Percentiles rank a stretch among this genome's conserved stretches.
Conservation (phyloP, 805 yeast genomes). For the Wickerhamomyces subpelliculosus region DNA sequence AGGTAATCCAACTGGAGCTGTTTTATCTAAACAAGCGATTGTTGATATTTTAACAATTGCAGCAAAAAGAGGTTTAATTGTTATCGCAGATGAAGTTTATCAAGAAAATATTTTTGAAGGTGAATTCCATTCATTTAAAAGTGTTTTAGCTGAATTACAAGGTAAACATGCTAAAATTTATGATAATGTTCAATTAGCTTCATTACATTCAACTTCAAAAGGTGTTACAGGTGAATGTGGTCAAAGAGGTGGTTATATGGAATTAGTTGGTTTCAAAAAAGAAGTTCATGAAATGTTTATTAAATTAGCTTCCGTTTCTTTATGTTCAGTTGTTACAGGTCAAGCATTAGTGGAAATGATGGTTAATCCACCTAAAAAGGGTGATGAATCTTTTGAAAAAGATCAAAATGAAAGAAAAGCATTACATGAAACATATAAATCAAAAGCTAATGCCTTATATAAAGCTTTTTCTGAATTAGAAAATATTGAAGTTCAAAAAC, state of each 20-base stretch:
- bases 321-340: conserved; percentile 93
- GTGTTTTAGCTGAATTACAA: conserved; percentile 63
- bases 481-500: conserved; percentile 79
- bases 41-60: conserved; percentile 70
- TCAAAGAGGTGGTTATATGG: conserved; percentile 99
- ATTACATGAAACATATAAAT: conserved; percentile 55
- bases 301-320: conserved; percentile 83
- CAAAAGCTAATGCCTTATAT: conserved; percentile 59
- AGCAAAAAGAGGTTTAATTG: conserved; percentile 74
- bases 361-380: conserved; percentile 83
- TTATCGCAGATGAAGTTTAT: conserved; percentile 97
- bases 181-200: conserved; percentile 77
- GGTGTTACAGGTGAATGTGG: conserved; percentile 99
- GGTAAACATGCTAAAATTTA: conserved; percentile 46
- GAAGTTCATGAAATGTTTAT: conserved; percentile 66
- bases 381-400: conserved; percentile 65
- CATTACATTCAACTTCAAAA: conserved; percentile 95
- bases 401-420: conserved; percentile 56
- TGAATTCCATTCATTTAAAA: conserved; percentile 77
- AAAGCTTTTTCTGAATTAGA: conserved; percentile 70
- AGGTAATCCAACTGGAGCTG: conserved; percentile 96
- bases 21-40: conserved; percentile 59
- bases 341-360: conserved; percentile 90
- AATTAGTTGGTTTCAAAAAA: conserved; percentile 69
- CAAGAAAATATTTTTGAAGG: conserved; percentile 87